Evolutionary conservation across 75 land plant genomes (phyloP), one percentile per base, ranked within the genome.

Genomic region (Pseudotsuga menziesii): DNA sequence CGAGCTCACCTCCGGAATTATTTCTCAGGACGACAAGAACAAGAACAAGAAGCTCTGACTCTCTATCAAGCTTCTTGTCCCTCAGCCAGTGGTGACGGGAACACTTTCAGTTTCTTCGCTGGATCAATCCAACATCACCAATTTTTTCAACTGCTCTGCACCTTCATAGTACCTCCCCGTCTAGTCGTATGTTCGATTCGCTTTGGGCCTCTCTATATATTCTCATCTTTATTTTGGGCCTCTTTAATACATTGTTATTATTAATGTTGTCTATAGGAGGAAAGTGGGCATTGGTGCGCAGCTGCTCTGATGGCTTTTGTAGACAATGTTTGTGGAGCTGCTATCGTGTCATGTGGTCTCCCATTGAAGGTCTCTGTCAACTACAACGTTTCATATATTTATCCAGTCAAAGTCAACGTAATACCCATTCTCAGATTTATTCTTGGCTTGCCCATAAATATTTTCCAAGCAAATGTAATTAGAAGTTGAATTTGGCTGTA

Each of bases 261-360:
- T 29, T 29, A 29, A 29, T 29, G 1, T 58, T 58, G 16, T 20
- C 1, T 20, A 1, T 55, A 83, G 85, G 85, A 79, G 56, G 55
- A 15, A 58, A 75, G 76, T 36, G 85, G 85, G 70, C 69, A 83
- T 44, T 83, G 81, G 85, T 26, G 48, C 26, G 52, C 74, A 16
- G 80, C 81, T 59, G 81, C 85, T 41, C 76, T 83, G 9, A 78
- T 81, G 41, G 56, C 81, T 2, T 3, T 78, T 44, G 62, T 79
- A 14, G 85, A 83, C 66, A 69, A 58, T 39, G 63, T 83, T 6
- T 76, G 81, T 14, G 85, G 78, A 16, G 75, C 75, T 4, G 75
- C 85, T 1, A 71, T 76, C n/a, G 22, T 29, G 67, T 61, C 81
- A 7, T 20, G 29, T 17, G 60, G 20, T 7, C 73, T 76, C 19